A percentile compares a stretch with the other conserved stretches of the same genome.
phyloP scores from a whole-genome alignment of 306 rosid genomes.

The Quercus variabilis region DNA sequence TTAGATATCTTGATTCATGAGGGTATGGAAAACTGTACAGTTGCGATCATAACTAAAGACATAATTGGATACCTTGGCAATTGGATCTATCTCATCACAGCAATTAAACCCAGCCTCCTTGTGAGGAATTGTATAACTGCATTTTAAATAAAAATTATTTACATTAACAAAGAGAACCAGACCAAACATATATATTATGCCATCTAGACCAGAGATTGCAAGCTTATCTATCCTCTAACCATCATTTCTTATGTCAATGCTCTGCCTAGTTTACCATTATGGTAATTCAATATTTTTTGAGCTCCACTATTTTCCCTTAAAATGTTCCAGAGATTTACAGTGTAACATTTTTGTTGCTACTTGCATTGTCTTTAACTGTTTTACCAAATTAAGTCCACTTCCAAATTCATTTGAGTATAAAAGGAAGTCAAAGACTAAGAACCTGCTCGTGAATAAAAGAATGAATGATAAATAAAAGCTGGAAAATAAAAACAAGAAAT shows the following conservation, averaged over 20 bases:
- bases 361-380: too few species aligned
- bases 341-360: too few species aligned
- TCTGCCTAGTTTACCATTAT: too few species aligned
- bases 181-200: background rate
- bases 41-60: background rate
- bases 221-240: too few species aligned
- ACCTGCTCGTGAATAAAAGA: background rate
- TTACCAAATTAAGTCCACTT: too few species aligned
- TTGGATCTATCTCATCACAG: slow-evolving; percentile 59
- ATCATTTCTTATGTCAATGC: too few species aligned
- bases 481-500: background rate
- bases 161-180: background rate
- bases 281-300: too few species aligned
- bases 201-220: too few species aligned
- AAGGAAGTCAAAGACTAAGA: background rate
- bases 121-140: slow-evolving; percentile 68
- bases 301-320: too few species aligned
- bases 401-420: background rate
- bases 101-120: slow-evolving; percentile 49
- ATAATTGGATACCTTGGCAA: slow-evolving; percentile 41
- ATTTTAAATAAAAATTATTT: background rate
- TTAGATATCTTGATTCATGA: background rate
- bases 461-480: background rate
- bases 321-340: too few species aligned
- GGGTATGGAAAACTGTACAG: background rate